These are phyloP conservation scores for Pseudocercospora crystallina DNA, from an alignment of 2,329 filamentous ascomycete species.

Conservation along the genomic window DNA sequence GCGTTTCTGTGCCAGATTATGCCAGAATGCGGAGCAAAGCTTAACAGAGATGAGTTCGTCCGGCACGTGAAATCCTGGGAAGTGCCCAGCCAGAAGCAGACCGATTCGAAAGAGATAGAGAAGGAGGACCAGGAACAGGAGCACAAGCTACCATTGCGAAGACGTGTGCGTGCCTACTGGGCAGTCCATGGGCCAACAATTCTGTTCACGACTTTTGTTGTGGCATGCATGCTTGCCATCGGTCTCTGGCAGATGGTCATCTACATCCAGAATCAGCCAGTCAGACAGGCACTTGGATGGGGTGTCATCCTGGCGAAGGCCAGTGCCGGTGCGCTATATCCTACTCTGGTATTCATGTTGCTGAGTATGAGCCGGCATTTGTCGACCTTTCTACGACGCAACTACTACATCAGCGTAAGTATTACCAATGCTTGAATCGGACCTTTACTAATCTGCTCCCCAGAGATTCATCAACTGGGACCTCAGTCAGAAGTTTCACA, in stretches of 20 bases:
- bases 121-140: conserved; percentile 44
- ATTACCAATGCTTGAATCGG: too few species aligned
- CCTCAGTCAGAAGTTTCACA: conserved; percentile 56
- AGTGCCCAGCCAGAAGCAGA: conserved; percentile 59
- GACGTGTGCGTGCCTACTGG: conserved; percentile 55
- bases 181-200: conserved; percentile 56
- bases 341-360: conserved; percentile 59
- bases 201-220: conserved; percentile 51
- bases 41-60: conserved; percentile 51
- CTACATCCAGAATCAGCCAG: conserved; percentile 47
- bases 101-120: conserved; percentile 49
- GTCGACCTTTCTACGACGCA: conserved; percentile 54
- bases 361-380: conserved; percentile 60
- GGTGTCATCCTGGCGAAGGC: conserved; percentile 58
- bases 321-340: conserved; percentile 56
- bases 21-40: conserved; percentile 39
- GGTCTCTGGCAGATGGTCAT: conserved; percentile 57
- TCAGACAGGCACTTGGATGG: conserved; percentile 54
- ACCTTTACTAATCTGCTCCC: too few species aligned
- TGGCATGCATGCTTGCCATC: conserved; percentile 51
- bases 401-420: conserved; percentile 47
- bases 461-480: conserved; percentile 58
- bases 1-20: conserved; percentile 55
- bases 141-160: conserved; percentile 44
- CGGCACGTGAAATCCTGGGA: conserved; percentile 61